phyloP scores from a whole-genome alignment of 2,329 filamentous ascomycete species.

The Akanthomyces muscarius region DNA sequence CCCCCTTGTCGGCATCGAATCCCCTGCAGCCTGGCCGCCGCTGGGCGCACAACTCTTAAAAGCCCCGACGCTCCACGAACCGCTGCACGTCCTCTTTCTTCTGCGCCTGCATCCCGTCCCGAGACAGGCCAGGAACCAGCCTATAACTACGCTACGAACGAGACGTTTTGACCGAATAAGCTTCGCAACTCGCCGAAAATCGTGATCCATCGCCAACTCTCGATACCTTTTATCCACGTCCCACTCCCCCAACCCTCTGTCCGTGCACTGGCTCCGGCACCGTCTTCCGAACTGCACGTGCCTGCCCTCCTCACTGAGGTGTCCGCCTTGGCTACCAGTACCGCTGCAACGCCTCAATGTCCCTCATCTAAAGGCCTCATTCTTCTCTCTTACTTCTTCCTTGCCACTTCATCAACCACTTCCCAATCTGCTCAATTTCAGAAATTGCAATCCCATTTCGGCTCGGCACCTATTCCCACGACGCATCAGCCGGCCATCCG shows the following conservation, averaged over 20 bases:
- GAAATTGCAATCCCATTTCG: not conserved
- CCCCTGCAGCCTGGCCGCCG: not conserved
- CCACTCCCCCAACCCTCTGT: not conserved
- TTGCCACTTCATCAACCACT: not conserved
- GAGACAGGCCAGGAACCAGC: not conserved
- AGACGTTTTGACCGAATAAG: not conserved
- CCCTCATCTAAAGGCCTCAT: slow-evolving; percentile 13
- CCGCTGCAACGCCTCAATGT: not conserved
- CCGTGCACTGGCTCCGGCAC: slow-evolving; percentile 7
- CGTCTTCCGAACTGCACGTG: slow-evolving; percentile 10
- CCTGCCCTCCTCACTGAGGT: slow-evolving; percentile 2
- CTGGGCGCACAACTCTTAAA: not conserved
- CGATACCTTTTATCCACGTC: not conserved
- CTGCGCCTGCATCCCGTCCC: slow-evolving; percentile 7
- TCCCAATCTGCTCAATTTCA: not conserved
- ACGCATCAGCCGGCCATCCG: not conserved
- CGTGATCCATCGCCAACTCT: not conserved
- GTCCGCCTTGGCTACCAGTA: not conserved
- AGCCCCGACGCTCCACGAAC: slow-evolving; percentile 7
- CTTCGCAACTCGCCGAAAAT: not conserved
- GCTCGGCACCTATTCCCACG: too few relatives aligned
- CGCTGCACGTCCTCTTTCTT: slow-evolving; percentile 8
- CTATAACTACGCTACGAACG: not conserved
- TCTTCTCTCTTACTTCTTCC: not conserved
- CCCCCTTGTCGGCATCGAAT: not conserved